Percentiles rank a stretch among this genome's conserved stretches.
These are phyloP conservation scores for Metschnikowia cubensis DNA, from an alignment of 805 yeast species.

Conservation along the genomic window DNA sequence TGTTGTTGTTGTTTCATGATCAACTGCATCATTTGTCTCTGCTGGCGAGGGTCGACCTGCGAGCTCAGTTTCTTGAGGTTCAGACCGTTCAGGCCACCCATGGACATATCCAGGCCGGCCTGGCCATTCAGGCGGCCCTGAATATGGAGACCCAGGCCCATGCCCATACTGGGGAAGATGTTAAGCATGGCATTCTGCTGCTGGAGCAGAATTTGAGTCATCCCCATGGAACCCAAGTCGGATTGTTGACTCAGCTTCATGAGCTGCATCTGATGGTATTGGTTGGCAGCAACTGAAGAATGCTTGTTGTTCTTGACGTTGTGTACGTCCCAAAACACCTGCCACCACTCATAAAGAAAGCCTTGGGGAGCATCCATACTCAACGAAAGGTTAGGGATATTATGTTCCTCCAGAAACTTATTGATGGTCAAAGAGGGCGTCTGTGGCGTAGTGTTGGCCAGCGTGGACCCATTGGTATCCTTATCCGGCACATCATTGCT, in stretches of 20 bases:
- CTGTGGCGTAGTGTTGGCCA: constrained; percentile 21
- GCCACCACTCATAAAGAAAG: constrained; percentile 93
- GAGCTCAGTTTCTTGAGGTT: neutral
- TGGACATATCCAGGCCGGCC: constrained; percentile 2
- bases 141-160: constrained; percentile 5
- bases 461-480: constrained; percentile 4
- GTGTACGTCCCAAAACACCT: constrained; percentile 89
- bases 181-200: constrained; percentile 3
- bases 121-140: constrained; percentile 2
- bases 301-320: constrained; percentile 57
- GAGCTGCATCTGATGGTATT: constrained; percentile 63
- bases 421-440: constrained; percentile 21
- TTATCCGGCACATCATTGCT: constrained; percentile 5
- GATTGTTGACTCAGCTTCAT: constrained; percentile 57
- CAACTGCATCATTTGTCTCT: constrained; percentile 24
- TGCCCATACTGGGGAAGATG: constrained; percentile 21
- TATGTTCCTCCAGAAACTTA: constrained; percentile 36
- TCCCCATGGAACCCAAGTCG: constrained; percentile 37
- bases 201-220: neutral
- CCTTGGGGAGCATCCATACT: constrained; percentile 84
- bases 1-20: constrained; percentile 23
- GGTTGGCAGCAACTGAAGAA: constrained; percentile 47
- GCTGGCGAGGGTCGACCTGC: constrained; percentile 16
- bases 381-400: constrained; percentile 48
- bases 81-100: neutral